Evolutionary conservation across 192 early-diverging fungal genomes (phyloP), one percentile per base, ranked within the genome.

Genomic region (Backusella parvicylindrica): DNA sequence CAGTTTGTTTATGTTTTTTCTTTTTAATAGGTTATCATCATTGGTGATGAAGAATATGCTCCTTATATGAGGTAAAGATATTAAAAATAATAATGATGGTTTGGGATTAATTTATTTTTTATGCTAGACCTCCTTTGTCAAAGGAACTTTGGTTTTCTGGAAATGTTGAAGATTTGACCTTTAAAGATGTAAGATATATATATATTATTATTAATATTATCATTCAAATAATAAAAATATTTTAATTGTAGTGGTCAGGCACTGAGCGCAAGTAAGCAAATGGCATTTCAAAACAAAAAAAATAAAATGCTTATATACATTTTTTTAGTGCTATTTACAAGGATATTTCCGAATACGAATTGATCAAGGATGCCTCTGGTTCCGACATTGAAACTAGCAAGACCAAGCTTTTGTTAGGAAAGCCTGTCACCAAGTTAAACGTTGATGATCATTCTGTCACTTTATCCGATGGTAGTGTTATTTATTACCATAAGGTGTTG

Each of bases 131-230:
- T 16, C 90, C 89, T 63, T 77, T 91, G 67, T 86, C 86, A 50
- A 91, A 91, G 75, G 90, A 91, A 74, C 82, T 91, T 77, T 91
- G 90, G 90, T 83, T 84, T 70, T 83, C 86, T 53, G 83, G 86
- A 31, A 79, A 81, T 53, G 75, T 77, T 23, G 72, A 77, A 31
- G 79, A 81, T 31, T 79, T 89, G 15, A 53, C 72, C n/a, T 91
- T 89, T 73, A 86, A 83, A 53, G 85, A 91, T 72, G 77, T 79
- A 79, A 79, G 63, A 65, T n/a, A n/a, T n/a, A n/a, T n/a, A n/a
- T n/a, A n/a, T n/a, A n/a, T n/a, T n/a, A n/a, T n/a, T n/a, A n/a
- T n/a, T n/a, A n/a, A n/a, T n/a, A n/a, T n/a, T n/a, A n/a, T n/a
- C n/a, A n/a, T n/a, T n/a, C n/a, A n/a, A 38, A 37, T 37, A 37